Conservation (phyloP, 1,139 yeast genomes). For the Candida sanyaensis region DNA sequence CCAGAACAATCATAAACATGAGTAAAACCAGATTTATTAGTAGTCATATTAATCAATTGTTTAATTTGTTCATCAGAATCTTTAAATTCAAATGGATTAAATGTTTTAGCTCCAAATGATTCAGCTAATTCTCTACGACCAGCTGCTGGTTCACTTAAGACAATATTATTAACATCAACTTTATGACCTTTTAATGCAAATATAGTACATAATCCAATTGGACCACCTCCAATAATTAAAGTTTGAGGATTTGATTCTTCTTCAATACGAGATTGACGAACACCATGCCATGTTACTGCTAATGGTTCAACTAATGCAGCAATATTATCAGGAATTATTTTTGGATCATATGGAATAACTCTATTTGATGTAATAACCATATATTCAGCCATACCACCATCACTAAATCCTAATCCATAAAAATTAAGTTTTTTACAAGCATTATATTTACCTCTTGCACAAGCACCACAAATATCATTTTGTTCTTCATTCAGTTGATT, state of each 20-base stretch:
- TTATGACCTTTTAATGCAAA: conserved; percentile 58
- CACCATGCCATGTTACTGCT: conserved; percentile 63
- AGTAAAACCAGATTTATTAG: conserved; percentile 55
- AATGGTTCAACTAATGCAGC: conserved; percentile 61
- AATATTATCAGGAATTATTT: conserved; percentile 46
- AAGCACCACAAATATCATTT: conserved; percentile 36
- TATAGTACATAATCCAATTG: conserved; percentile 59
- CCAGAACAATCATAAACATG: conserved; percentile 67
- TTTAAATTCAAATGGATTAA: conserved; percentile 32
- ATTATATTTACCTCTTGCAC: conserved; percentile 47
- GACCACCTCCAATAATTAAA: conserved; percentile 59
- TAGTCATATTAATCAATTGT: conserved; percentile 37
- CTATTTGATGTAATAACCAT: conserved; percentile 51
- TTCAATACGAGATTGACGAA: conserved; percentile 33
- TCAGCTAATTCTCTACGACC: conserved; percentile 57
- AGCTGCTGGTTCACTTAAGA: conserved; percentile 61
- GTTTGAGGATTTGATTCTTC: conserved; percentile 2
- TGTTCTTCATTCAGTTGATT: conserved; percentile 1
- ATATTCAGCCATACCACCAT: conserved; percentile 54
- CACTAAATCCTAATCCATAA: conserved; percentile 48
- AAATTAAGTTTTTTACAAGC: conserved; percentile 45
- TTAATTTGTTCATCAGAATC: too few species aligned
- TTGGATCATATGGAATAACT: conserved; percentile 45
- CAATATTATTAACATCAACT: conserved; percentile 47
- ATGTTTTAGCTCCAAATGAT: conserved; percentile 47